These are phyloP conservation scores for Paraphaeosphaeria minitans DNA, from an alignment of 2,329 filamentous ascomycete species.

Conservation along the genomic window DNA sequence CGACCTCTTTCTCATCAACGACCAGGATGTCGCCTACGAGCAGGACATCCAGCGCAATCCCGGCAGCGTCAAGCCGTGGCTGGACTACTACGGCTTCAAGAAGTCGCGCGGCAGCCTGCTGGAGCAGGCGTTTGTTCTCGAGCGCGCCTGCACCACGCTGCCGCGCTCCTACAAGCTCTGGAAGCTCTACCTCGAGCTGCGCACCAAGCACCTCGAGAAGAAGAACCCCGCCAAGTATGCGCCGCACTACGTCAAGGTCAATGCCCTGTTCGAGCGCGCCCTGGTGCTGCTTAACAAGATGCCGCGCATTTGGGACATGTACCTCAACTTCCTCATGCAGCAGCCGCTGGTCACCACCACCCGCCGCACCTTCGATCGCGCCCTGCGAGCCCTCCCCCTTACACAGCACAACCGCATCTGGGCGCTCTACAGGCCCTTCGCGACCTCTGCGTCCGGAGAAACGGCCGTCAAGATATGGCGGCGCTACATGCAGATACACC, in stretches of 20 bases:
- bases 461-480: slow-evolving; percentile 94
- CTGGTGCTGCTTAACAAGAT: slow-evolving; percentile 97
- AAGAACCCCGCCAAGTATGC: slow-evolving; percentile 82
- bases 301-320: slow-evolving; percentile 98
- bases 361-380: slow-evolving; percentile 87
- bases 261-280: slow-evolving; percentile 89
- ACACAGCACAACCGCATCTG: slow-evolving; percentile 97
- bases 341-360: slow-evolving; percentile 91
- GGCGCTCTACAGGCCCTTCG: slow-evolving; percentile 88
- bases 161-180: slow-evolving; percentile 97
- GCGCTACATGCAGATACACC: slow-evolving; percentile 95
- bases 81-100: slow-evolving; percentile 93
- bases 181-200: slow-evolving; percentile 93
- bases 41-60: slow-evolving; percentile 89
- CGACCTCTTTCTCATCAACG: slow-evolving; percentile 62
- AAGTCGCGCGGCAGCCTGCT: slow-evolving; percentile 79
- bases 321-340: slow-evolving; percentile 84
- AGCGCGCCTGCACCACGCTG: slow-evolving; percentile 86
- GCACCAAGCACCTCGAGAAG: slow-evolving; percentile 78
- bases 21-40: slow-evolving; percentile 94
- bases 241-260: slow-evolving; percentile 88
- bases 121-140: slow-evolving; percentile 87
- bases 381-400: slow-evolving; percentile 86
- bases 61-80: slow-evolving; percentile 89
- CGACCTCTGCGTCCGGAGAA: slow-evolving; percentile 84